Evolutionary conservation across 352 stramenopile species (phyloP).

Genomic region (Pythium brachiatum): DNA sequence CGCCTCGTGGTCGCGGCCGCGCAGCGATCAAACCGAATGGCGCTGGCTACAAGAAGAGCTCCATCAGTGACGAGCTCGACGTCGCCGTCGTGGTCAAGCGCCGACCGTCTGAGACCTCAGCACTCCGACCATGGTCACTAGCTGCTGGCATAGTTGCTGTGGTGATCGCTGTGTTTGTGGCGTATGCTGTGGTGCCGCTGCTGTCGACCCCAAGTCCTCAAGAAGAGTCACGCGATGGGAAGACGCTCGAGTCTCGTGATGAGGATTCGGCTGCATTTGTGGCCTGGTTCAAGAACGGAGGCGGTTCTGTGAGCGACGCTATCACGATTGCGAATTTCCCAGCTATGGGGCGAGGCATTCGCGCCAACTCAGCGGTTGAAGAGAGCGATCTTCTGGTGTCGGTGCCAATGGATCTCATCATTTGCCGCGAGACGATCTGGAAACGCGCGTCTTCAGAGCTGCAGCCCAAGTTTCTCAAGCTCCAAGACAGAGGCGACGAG

Average conservation of each 20-base stretch:
- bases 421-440: constrained; percentile 24
- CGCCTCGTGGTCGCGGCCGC: neutral
- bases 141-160: neutral
- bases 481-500: constrained; percentile 41
- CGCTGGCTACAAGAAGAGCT: neutral
- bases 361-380: neutral
- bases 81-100: neutral
- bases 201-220: neutral
- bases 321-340: constrained; percentile 17
- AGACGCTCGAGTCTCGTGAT: neutral
- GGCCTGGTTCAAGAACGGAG: constrained; percentile 39
- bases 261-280: constrained; percentile 26
- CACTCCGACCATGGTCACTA: neutral
- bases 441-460: constrained; percentile 19
- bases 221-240: neutral
- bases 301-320: constrained; percentile 7
- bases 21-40: neutral
- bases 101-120: neutral
- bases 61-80: neutral
- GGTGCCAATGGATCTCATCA: constrained; percentile 21
- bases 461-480: constrained; percentile 33
- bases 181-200: neutral
- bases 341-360: constrained; percentile 22
- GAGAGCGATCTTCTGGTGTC: constrained; percentile 21
- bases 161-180: neutral